A percentile compares a stretch with the other conserved stretches of the same genome.
Conservation (phyloP, 1,139 yeast species). For the Kodamaea plutei region DNA sequence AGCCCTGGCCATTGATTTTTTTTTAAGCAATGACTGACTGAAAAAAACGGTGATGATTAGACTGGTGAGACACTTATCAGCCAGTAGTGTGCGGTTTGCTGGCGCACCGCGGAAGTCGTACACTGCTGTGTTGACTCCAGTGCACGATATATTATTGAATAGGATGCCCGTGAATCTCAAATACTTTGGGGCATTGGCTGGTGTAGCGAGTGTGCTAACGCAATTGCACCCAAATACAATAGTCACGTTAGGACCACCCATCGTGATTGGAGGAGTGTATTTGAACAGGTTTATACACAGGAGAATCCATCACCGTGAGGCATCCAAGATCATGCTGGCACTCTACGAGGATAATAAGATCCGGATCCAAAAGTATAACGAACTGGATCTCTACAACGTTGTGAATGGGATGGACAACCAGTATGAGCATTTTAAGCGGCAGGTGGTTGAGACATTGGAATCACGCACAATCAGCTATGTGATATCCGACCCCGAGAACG, state of each 20-base stretch:
- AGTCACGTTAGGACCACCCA: slow-evolving; percentile 38
- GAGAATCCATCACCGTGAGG: slow-evolving; percentile 16
- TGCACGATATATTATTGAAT: slow-evolving; percentile 25
- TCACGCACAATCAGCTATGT: slow-evolving; percentile 18
- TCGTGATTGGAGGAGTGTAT: slow-evolving; percentile 24
- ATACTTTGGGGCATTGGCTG: slow-evolving; percentile 25
- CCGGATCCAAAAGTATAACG: slow-evolving; percentile 31
- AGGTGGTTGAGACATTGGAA: slow-evolving; percentile 26
- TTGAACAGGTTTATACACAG: slow-evolving; percentile 17
- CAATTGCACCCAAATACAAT: slow-evolving; percentile 36
- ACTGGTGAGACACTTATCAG: slow-evolving; percentile 1
- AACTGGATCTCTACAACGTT: slow-evolving; percentile 27
- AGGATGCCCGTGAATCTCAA: slow-evolving; percentile 27
- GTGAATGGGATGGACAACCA: slow-evolving; percentile 36
- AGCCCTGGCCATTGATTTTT: slow-evolving; percentile 33
- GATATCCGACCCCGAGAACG: slow-evolving; percentile 3
- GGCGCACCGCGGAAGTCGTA: slow-evolving; percentile 38
- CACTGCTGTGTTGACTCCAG: slow-evolving; percentile 22
- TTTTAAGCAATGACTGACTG: neutral
- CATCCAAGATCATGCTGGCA: slow-evolving; percentile 5
- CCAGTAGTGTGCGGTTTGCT: too few relatives aligned
- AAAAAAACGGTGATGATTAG: too few relatives aligned
- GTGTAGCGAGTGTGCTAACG: slow-evolving; percentile 27
- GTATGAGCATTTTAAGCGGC: slow-evolving; percentile 32
- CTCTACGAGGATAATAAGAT: slow-evolving; percentile 14